Percentiles rank a stretch among this genome's conserved stretches.
These are phyloP conservation scores for Aspergillus funiculosus DNA, from an alignment of 495 filamentous ascomycete genomes.

Conservation along the genomic window DNA sequence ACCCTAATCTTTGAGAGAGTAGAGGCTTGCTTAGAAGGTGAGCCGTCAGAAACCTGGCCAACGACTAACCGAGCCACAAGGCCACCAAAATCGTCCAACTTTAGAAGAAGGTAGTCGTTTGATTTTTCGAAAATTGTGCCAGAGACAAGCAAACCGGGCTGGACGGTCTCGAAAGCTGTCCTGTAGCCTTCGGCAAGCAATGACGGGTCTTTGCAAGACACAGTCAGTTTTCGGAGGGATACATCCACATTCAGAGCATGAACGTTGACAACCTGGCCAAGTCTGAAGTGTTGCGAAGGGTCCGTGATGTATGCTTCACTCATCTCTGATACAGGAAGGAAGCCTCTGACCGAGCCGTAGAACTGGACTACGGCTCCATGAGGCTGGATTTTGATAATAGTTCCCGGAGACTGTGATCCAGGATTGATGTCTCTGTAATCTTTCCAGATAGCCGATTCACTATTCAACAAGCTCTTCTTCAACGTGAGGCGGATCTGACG, in stretches of 20 bases:
- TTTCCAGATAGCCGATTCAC: slow-evolving; percentile 66
- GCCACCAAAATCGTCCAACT: slow-evolving; percentile 58
- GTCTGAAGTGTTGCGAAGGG: slow-evolving; percentile 78
- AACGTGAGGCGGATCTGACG: slow-evolving; percentile 79
- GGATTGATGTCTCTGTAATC: slow-evolving; percentile 63
- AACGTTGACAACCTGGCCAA: slow-evolving; percentile 86
- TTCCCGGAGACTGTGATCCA: slow-evolving; percentile 73
- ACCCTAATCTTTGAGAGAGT: slow-evolving; percentile 72
- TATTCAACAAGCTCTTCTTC: slow-evolving; percentile 92
- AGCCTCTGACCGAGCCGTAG: slow-evolving; percentile 74
- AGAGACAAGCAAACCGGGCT: slow-evolving; percentile 62
- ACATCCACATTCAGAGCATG: slow-evolving; percentile 73
- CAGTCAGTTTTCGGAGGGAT: slow-evolving; percentile 62
- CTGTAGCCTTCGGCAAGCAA: slow-evolving; percentile 69
- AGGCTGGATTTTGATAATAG: slow-evolving; percentile 68
- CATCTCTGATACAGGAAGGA: slow-evolving; percentile 92
- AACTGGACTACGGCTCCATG: slow-evolving; percentile 90
- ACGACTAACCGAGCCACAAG: slow-evolving; percentile 69
- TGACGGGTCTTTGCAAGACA: slow-evolving; percentile 88
- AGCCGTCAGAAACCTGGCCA: slow-evolving; percentile 78
- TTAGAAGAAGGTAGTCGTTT: slow-evolving; percentile 68
- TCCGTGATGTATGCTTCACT: slow-evolving; percentile 92
- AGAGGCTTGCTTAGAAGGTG: slow-evolving; percentile 62
- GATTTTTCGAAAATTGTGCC: slow-evolving; percentile 83
- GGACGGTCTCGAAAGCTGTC: slow-evolving; percentile 63